These are phyloP conservation scores for Amylostereum chailletii DNA, from an alignment of 1,284 basidiomycete species.

Conservation along the genomic window DNA sequence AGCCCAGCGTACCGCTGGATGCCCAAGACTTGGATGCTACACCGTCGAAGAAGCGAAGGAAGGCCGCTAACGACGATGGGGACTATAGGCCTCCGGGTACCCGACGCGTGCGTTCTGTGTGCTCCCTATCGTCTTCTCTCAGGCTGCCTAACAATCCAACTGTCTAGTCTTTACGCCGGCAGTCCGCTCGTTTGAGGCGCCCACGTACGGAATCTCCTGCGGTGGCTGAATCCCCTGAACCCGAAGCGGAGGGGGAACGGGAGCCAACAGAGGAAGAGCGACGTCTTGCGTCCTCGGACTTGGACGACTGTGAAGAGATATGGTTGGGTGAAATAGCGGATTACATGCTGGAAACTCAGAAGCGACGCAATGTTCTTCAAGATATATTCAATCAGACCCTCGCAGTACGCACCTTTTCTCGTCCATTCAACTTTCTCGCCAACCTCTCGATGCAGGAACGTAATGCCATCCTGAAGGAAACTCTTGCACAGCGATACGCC, in stretches of 20 bases:
- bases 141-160: conserved; percentile 16
- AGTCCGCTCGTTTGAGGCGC: conserved; percentile 32
- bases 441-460: conserved; percentile 43
- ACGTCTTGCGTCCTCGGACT: conserved; percentile 55
- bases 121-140: background rate
- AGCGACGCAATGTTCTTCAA: conserved; percentile 60
- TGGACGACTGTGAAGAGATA: conserved; percentile 69
- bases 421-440: background rate
- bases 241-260: conserved; percentile 15
- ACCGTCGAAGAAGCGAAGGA: conserved; percentile 38
- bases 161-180: conserved; percentile 29
- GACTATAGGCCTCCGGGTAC: conserved; percentile 45
- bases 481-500: conserved; percentile 58
- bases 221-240: conserved; percentile 24
- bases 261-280: conserved; percentile 37
- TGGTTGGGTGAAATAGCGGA: conserved; percentile 61
- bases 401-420: conserved; percentile 34
- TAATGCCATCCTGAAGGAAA: conserved; percentile 49
- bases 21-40: background rate
- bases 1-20: too few relatives aligned
- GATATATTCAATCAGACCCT: conserved; percentile 60
- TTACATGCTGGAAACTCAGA: conserved; percentile 63
- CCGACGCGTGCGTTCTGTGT: conserved; percentile 40
- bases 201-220: conserved; percentile 27
- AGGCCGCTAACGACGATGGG: conserved; percentile 36